A percentile compares a stretch with the other conserved stretches of the same genome.
These are phyloP conservation scores for Tripterygium wilfordii DNA, from an alignment of 177 flowering plant species.

Conservation along the genomic window DNA sequence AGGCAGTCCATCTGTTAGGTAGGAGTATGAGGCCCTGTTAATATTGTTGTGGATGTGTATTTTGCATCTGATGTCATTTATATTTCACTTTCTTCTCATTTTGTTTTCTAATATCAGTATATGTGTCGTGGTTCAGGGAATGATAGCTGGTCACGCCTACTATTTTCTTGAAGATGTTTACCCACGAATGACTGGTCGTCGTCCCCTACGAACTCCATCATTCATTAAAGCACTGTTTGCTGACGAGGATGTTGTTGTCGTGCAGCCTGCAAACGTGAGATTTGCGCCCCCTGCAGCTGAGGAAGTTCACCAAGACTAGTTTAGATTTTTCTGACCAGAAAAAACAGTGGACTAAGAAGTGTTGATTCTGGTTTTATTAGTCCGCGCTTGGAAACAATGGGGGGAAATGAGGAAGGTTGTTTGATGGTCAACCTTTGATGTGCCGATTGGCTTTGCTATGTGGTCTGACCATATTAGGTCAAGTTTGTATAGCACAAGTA, in stretches of 20 bases:
- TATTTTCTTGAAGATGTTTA: conserved; percentile 97
- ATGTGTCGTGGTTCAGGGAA: conserved; percentile 53
- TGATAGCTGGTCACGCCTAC: conserved; percentile 98
- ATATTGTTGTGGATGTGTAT: too few species aligned
- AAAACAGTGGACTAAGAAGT: background rate
- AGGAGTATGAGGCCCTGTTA: too few species aligned
- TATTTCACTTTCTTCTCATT: too few species aligned
- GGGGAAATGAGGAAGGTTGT: too few species aligned
- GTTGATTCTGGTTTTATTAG: conserved; percentile 1
- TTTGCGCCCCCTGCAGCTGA: conserved; percentile 78
- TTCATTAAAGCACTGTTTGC: conserved; percentile 80
- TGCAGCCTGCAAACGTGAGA: conserved; percentile 69
- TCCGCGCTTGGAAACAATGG: background rate
- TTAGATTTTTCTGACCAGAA: background rate
- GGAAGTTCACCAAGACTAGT: conserved; percentile 50
- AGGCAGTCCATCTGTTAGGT: too few species aligned
- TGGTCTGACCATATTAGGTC: too few species aligned
- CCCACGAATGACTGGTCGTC: conserved; percentile 87
- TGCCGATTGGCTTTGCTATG: too few species aligned
- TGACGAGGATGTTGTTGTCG: conserved; percentile 76
- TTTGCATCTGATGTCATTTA: too few species aligned
- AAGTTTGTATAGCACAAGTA: too few species aligned
- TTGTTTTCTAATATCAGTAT: background rate
- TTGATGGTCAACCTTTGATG: too few species aligned
- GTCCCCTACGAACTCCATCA: conserved; percentile 78